Evolutionary conservation across 2,329 filamentous ascomycete genomes (phyloP), one percentile per base, ranked within the genome.

Genomic region (Sarocladium kiliense): DNA sequence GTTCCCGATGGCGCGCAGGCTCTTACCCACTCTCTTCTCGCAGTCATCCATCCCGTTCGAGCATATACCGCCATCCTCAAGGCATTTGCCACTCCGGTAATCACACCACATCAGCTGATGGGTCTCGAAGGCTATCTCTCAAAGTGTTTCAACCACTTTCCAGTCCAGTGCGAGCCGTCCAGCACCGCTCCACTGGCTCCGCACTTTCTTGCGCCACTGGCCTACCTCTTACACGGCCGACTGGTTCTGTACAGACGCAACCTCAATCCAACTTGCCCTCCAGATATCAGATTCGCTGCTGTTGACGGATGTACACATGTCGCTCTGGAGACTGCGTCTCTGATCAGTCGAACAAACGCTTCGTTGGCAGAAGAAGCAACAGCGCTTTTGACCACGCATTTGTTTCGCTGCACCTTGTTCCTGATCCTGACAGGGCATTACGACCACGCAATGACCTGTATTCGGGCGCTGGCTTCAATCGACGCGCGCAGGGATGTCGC

Each of bases 161-260:
- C 92, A 0, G 77, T 86, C 9, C 77, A 86, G 3, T 91, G 89
- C 65, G 86, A 89, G 56, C 80, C 86, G 2, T 75, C 80, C 16
- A 86, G 85, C 58, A 77, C 81, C 27, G 80, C 84, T 7, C 78
- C 84, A 7, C 77, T 97, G 41, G 86, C 94, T 57, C 85, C 90
- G 9, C 80, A 86, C 54, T 84, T 87, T 39, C 76, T 97, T 14
- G 82, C 85, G 25, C 88, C 91, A 0, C 77, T 95, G 9, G 80
- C 89, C 30, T 86, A 90, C 64, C 80, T 97, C 9, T 86, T 96
- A 58, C 89, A 90, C 58, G 86, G 88, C 16, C 87, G 91, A n/a
- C 80, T 97, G 27, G 77, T 94, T 36, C 80, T 99, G 9, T 90
- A 96, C 69, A 84, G 94, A 41, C 91, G 96, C 64, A 97, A 97